These are phyloP conservation scores for Corynascus novoguineensis DNA, from an alignment of 495 filamentous ascomycete genomes.

Conservation along the genomic window DNA sequence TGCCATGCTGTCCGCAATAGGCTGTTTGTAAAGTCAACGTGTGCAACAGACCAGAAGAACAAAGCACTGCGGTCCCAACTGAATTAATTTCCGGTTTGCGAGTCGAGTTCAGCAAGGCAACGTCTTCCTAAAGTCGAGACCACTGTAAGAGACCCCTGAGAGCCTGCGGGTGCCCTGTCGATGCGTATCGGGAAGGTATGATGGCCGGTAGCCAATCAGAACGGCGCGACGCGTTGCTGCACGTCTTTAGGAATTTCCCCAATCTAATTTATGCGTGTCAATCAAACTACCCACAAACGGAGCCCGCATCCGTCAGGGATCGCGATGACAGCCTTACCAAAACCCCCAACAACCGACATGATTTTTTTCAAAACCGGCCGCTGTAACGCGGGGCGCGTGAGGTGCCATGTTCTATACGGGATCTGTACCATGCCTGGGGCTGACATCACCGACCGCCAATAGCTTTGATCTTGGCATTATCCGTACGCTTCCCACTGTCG, in stretches of 20 bases:
- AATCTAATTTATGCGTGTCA: slow-evolving; percentile 35
- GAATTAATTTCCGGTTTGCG: not conserved
- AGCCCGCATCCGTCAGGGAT: slow-evolving; percentile 8
- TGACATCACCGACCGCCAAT: not conserved
- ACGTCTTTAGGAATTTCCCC: slow-evolving; percentile 26
- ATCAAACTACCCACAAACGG: slow-evolving; percentile 17
- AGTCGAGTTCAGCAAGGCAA: slow-evolving; percentile 18
- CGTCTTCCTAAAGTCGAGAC: slow-evolving; percentile 8
- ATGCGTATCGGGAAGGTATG: slow-evolving; percentile 16
- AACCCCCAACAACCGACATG: slow-evolving; percentile 1
- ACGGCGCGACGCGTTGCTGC: slow-evolving; percentile 28
- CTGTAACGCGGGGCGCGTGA: not conserved
- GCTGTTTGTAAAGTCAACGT: not conserved
- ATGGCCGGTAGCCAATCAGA: slow-evolving; percentile 29
- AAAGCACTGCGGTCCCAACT: not conserved
- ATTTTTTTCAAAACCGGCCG: not conserved
- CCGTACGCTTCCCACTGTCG: too few relatives aligned
- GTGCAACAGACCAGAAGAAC: not conserved
- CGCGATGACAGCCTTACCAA: not conserved
- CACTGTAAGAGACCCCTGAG: not conserved
- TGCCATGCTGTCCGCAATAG: not conserved
- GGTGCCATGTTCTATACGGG: not conserved
- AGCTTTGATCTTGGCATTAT: too few relatives aligned
- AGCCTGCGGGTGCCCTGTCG: slow-evolving; percentile 18
- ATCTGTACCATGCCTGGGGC: not conserved